A percentile compares a stretch with the other conserved stretches of the same genome.
Conservation (phyloP, 1,284 basidiomycete species). For the Microbotryum silenes-acaulis region DNA sequence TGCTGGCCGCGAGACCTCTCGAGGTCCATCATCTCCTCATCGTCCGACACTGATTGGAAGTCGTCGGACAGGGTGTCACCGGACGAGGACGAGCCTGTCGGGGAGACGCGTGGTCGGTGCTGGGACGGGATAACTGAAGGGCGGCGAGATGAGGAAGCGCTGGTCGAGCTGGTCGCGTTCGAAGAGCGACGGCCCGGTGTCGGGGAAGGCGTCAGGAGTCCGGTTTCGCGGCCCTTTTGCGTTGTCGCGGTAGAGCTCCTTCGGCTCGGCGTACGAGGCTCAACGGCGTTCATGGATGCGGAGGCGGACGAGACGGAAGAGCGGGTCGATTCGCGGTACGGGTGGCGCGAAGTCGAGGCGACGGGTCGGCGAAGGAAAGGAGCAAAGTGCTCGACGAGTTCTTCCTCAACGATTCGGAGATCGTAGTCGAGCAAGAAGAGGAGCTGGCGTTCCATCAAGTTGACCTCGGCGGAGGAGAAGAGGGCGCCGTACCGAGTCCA, state of each 20-base stretch:
- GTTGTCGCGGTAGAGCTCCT: no score
- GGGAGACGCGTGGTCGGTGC: conserved; percentile 9
- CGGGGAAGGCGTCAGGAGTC: conserved; percentile 19
- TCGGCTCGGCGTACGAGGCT: conserved; percentile 1
- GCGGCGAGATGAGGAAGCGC: conserved; percentile 8
- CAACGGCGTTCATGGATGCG: neutral
- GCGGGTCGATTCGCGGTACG: neutral
- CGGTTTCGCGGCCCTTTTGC: neutral
- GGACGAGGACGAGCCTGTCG: conserved; percentile 15
- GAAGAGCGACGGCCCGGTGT: no score
- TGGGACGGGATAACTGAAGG: neutral
- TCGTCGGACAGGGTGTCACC: conserved; percentile 25
- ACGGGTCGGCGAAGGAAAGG: conserved; percentile 9
- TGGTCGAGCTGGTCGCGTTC: no score
- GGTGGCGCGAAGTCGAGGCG: neutral
- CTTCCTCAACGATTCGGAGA: conserved; percentile 69
- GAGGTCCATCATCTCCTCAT: conserved; percentile 3
- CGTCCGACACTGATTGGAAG: conserved; percentile 19
- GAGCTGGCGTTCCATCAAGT: conserved; percentile 93
- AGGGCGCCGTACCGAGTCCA: conserved; percentile 70
- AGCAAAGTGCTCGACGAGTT: conserved; percentile 49
- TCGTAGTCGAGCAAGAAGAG: conserved; percentile 80
- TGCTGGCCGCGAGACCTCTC: neutral
- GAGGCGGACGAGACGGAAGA: conserved; percentile 4
- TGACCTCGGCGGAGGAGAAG: conserved; percentile 61